Base-by-base conservation (phyloP, 140 eudicot species). In the Erigeron philadelphicus region DNA sequence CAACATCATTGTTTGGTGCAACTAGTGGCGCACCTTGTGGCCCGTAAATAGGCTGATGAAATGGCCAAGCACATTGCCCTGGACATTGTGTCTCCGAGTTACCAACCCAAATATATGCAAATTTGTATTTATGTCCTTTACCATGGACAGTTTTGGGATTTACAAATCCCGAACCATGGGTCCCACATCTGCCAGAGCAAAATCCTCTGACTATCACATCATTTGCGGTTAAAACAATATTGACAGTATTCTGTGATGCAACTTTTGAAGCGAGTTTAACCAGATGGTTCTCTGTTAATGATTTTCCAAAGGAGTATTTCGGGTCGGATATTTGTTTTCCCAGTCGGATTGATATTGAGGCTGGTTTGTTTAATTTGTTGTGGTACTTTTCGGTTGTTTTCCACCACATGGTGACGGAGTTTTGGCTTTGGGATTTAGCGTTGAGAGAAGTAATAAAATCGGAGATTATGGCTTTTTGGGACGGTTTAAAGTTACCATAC, bases 31-130 rank as follows among this genome's bases (percentile, higher is more conserved):
- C 70, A 56, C 60, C 48, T 44, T 83, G 84, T 58, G 87, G 87
- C 46, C 87, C 87, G 80, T 79, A 83, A 11, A 83, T 79, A 68
- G 87, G 87, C 71, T 79, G 84, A 64, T 82, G 79, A 18, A 82
- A 82, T 0, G 86, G 86, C 86, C 86, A 82, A 6, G 86, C 86
- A 6, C 86, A 82, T 41, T 78, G 65, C 13, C 87, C 87, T 7
- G 87, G 79, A 18, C 87, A 82, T 19, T 75, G 87, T 23, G 60
- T 72, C 61, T 72, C 87, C 43, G 87, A 76, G 80, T 83, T 80
- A 9, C 88, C 88, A 8, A 80, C 88, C 88, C 88, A 83, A 31
- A 80, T 73, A 71, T 76, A 80, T 18, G 81, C 83, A 68, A 78
- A 78, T 71, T 48, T 75, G 81, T 59, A 35, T 59, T 25, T 63